phyloP scores from a whole-genome alignment of 495 filamentous ascomycete species.

The Xylaria acuta region DNA sequence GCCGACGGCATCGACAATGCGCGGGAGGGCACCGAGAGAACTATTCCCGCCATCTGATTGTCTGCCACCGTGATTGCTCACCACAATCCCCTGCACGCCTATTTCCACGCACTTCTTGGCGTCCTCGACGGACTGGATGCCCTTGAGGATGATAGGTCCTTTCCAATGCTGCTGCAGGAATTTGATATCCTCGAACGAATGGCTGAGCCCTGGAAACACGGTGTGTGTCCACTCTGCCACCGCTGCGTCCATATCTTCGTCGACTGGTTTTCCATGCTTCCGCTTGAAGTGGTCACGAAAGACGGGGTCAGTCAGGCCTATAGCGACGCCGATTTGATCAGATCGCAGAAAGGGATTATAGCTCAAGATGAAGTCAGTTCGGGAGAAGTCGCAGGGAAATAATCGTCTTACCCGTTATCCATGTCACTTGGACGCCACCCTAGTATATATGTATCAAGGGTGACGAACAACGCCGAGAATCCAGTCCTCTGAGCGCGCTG shows the following conservation, averaged over 20 bases:
- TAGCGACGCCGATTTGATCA: slow-evolving; percentile 35
- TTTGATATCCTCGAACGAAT: slow-evolving; percentile 56
- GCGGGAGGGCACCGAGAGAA: slow-evolving; percentile 60
- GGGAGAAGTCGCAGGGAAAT: not conserved
- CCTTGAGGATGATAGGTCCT: slow-evolving; percentile 65
- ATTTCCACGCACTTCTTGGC: slow-evolving; percentile 55
- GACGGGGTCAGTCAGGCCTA: slow-evolving; percentile 39
- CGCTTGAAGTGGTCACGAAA: slow-evolving; percentile 33
- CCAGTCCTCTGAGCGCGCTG: slow-evolving; percentile 61
- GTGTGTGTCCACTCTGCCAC: slow-evolving; percentile 33
- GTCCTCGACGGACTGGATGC: slow-evolving; percentile 63
- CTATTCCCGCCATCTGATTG: slow-evolving; percentile 63
- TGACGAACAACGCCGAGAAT: slow-evolving; percentile 60
- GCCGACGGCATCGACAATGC: slow-evolving; percentile 57
- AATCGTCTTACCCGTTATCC: slow-evolving; percentile 61
- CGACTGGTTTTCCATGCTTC: slow-evolving; percentile 25
- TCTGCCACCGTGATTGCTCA: slow-evolving; percentile 69
- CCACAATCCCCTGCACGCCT: slow-evolving; percentile 60
- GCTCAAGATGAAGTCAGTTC: slow-evolving; percentile 5
- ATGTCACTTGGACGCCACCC: slow-evolving; percentile 67
- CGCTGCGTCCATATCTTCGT: slow-evolving; percentile 27
- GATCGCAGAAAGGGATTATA: slow-evolving; percentile 37
- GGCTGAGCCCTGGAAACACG: slow-evolving; percentile 31
- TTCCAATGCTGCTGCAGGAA: slow-evolving; percentile 54
- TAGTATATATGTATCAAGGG: slow-evolving; percentile 62